Evolutionary conservation across 805 yeast species (phyloP).

Genomic region (Yamadazyma scolyti): DNA sequence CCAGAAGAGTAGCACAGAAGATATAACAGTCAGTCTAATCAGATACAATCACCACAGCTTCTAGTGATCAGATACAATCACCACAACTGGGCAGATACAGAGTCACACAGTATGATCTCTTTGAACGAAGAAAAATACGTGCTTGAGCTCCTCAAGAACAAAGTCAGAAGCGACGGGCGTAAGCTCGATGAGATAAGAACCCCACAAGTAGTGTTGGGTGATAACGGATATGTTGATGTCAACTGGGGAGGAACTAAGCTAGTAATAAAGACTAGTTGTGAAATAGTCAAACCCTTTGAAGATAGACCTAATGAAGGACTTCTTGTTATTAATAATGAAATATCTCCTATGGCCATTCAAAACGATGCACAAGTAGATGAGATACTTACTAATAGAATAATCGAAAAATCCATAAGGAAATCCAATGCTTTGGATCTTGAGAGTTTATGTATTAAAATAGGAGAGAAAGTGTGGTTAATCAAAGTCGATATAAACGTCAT

Average conservation of each 20-base stretch:
- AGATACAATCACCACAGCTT: too few relatives aligned
- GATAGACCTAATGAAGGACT: conserved; percentile 94
- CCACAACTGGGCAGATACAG: too few relatives aligned
- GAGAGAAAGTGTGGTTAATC: conserved; percentile 85
- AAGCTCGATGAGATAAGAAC: conserved; percentile 58
- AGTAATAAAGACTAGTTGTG: conserved; percentile 70
- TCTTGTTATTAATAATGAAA: conserved; percentile 79
- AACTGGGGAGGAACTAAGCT: conserved; percentile 70
- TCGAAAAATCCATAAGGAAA: conserved; percentile 89
- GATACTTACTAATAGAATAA: conserved; percentile 70
- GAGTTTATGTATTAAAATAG: conserved; percentile 85
- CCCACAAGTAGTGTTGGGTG: conserved; percentile 39
- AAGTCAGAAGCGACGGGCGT: conserved; percentile 69
- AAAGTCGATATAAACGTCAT: conserved; percentile 88
- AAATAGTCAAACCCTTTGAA: conserved; percentile 74
- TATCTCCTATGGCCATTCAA: conserved; percentile 84
- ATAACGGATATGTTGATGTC: conserved; percentile 76
- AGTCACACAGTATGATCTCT: too few relatives aligned
- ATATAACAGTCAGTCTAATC: too few relatives aligned
- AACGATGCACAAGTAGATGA: conserved; percentile 84
- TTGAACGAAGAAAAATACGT: conserved; percentile 48
- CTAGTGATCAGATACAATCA: too few relatives aligned
- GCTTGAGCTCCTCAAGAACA: conserved; percentile 57
- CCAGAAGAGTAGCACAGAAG: too few relatives aligned
- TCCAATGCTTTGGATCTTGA: conserved; percentile 91